Base-by-base conservation (phyloP, 139 green algal species). In the Chlamydomonas sp. region DNA sequence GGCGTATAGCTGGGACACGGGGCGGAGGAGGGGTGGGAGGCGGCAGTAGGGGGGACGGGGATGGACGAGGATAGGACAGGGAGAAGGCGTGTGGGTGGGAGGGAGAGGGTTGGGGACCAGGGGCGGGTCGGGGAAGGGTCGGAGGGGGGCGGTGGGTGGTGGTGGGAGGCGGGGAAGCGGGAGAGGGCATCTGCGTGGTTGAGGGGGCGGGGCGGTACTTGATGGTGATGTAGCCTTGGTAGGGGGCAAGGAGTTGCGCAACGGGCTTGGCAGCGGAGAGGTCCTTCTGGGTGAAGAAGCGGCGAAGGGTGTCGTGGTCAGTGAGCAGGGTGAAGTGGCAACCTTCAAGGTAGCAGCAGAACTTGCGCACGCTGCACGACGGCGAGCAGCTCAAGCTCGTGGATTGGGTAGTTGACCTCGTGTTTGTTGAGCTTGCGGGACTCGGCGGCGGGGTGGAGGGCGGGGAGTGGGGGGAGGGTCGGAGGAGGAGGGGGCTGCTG, bases 381-480 rank as follows among this genome's bases (percentile, higher is more conserved):
- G 15, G 89, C 93, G 0, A 95, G 64, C 17, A 93, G 73, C 59
- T 96, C 90, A 8, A 89, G 88, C 14, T 94, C 91, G 60, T 89
- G 85, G 58, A 83, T 86, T 1, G 77, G 60, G 71, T 95, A 96
- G 63, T 91, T 92, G 17, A 18, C n/a, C 77, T 95, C 86, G 72
- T 91, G 81, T 16, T 18, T 1, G 64, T 63, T 79, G 1, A 93
- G 84, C 77, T 91, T 92, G 2, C 77, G 59, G 3, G 87, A 93
- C 9, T 90, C 18, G 31, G n/a, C n/a, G n/a, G n/a, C n/a, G n/a
- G n/a, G n/a, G n/a, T n/a, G n/a, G n/a, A n/a, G n/a, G n/a, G n/a
- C n/a, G n/a, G n/a, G n/a, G n/a, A n/a, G n/a, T n/a, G n/a, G n/a
- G n/a, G n/a, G n/a, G n/a, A n/a, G n/a, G n/a, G n/a, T n/a, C n/a